Percentiles rank a stretch among this genome's conserved stretches.
These are phyloP conservation scores for Metschnikowia colocasiae DNA, from an alignment of 805 yeast genomes.

Conservation along the genomic window DNA sequence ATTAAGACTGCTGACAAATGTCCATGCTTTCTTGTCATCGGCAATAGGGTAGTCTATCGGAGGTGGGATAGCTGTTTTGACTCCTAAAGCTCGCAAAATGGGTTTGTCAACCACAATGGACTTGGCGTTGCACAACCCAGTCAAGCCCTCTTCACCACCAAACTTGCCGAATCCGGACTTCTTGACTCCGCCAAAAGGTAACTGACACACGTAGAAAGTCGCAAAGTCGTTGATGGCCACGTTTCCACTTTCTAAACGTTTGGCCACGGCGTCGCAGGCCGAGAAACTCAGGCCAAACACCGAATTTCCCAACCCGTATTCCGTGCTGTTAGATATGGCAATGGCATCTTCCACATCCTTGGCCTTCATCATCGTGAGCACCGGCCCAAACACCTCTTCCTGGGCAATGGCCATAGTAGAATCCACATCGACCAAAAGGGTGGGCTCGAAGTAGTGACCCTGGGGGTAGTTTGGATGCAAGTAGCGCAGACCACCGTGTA, in stretches of 20 bases:
- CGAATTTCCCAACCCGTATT: slow-evolving; percentile 89
- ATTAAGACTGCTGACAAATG: slow-evolving; percentile 75
- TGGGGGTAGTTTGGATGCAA: slow-evolving; percentile 91
- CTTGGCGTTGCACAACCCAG: slow-evolving; percentile 84
- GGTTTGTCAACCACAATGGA: slow-evolving; percentile 82
- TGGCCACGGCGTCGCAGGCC: slow-evolving; percentile 60
- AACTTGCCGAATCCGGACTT: slow-evolving; percentile 97
- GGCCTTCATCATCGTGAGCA: slow-evolving; percentile 77
- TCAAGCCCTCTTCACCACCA: slow-evolving; percentile 95
- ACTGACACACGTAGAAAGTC: slow-evolving; percentile 89
- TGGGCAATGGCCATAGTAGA: slow-evolving; percentile 72
- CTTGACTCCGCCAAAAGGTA: slow-evolving; percentile 94
- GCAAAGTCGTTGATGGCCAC: slow-evolving; percentile 98
- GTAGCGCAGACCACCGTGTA: slow-evolving; percentile 78
- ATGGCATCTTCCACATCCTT: slow-evolving; percentile 62
- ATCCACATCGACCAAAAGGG: slow-evolving; percentile 78
- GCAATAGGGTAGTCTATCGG: slow-evolving; percentile 90
- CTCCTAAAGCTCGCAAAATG: slow-evolving; percentile 50
- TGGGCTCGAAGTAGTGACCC: slow-evolving; percentile 92
- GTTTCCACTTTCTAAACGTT: slow-evolving; percentile 72
- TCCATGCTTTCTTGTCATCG: slow-evolving; percentile 82
- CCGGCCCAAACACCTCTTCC: slow-evolving; percentile 93
- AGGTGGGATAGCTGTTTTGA: slow-evolving; percentile 80
- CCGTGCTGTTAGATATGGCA: slow-evolving; percentile 74
- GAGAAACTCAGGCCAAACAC: slow-evolving; percentile 69